Percentiles rank a stretch among this genome's conserved stretches.
phyloP scores from a whole-genome alignment of 2,329 filamentous ascomycete genomes.

The Coniochaeta hoffmannii region DNA sequence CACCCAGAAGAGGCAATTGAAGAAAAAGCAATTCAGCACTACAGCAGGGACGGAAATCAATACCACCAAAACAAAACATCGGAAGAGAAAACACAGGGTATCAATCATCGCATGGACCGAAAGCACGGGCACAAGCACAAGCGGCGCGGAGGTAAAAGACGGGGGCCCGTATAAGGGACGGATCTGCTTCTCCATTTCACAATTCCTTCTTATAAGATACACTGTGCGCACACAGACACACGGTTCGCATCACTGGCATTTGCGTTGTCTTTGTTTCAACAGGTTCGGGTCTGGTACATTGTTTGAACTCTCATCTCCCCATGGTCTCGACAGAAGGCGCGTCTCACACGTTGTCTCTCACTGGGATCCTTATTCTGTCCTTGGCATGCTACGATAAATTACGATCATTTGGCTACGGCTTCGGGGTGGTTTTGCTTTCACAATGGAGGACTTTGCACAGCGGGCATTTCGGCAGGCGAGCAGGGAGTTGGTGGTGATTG shows the following conservation, averaged over 20 bases:
- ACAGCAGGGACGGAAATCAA: neutral
- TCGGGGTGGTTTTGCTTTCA: neutral
- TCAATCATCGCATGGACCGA: neutral
- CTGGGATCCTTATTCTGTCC: neutral
- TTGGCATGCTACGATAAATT: neutral
- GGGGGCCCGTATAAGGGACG: neutral
- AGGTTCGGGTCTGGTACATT: neutral
- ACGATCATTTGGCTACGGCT: neutral
- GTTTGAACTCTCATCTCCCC: neutral
- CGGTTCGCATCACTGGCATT: neutral
- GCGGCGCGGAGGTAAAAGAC: conserved; percentile 1
- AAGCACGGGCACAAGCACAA: too few relatives aligned
- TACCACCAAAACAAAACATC: neutral
- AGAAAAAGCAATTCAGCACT: neutral
- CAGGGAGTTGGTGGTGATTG: neutral
- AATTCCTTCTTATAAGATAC: neutral
- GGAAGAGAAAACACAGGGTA: neutral
- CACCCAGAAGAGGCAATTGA: neutral
- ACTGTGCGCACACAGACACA: neutral
- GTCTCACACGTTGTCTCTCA: neutral
- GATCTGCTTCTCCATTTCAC: neutral
- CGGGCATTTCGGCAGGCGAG: neutral
- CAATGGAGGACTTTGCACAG: neutral
- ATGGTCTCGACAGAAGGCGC: neutral
- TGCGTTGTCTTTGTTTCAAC: neutral